Evolutionary conservation across 306 rosid genomes (phyloP).

Genomic region (Vigna reflexopilosa): DNA sequence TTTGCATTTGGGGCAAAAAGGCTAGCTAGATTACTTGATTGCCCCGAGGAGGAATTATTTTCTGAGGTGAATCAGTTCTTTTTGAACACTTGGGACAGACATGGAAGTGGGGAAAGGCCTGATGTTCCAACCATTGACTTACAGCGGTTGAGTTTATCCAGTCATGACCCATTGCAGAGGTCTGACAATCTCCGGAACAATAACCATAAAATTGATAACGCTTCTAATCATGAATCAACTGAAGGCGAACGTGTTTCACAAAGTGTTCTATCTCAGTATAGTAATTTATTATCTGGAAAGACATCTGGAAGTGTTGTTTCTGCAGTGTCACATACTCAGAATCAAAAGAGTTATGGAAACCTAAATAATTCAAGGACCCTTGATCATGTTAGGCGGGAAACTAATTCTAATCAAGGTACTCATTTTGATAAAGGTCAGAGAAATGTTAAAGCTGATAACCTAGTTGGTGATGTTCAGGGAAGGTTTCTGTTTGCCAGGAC

Average conservation of each 20-base stretch:
- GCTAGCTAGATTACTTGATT: conserved; percentile 87
- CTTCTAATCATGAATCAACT: conserved; percentile 57
- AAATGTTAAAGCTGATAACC: conserved; percentile 57
- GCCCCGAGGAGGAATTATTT: conserved; percentile 76
- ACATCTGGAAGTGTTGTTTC: conserved; percentile 54
- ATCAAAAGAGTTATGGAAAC: conserved; percentile 63
- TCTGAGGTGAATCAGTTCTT: conserved; percentile 93
- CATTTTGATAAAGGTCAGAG: conserved; percentile 61
- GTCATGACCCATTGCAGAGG: conserved; percentile 56
- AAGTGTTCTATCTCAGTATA: conserved; percentile 61
- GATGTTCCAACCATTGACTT: conserved; percentile 84
- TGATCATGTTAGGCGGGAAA: conserved; percentile 65
- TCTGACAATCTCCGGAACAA: conserved; percentile 62
- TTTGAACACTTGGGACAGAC: conserved; percentile 96
- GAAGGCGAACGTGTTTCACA: conserved; percentile 53
- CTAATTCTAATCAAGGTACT: conserved; percentile 53
- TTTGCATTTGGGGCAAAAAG: conserved; percentile 92
- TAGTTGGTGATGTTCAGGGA: conserved; percentile 67
- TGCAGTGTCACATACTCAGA: conserved; percentile 56
- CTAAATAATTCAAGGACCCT: conserved; percentile 56
- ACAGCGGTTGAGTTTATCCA: conserved; percentile 58
- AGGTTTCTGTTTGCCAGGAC: conserved; percentile 90
- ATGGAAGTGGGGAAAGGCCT: conserved; percentile 96
- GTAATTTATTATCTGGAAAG: conserved; percentile 56
- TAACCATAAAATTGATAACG: conserved; percentile 55